These are phyloP conservation scores for Penicillium sp. DNA, from an alignment of 2,329 filamentous ascomycete species.

Conservation along the genomic window DNA sequence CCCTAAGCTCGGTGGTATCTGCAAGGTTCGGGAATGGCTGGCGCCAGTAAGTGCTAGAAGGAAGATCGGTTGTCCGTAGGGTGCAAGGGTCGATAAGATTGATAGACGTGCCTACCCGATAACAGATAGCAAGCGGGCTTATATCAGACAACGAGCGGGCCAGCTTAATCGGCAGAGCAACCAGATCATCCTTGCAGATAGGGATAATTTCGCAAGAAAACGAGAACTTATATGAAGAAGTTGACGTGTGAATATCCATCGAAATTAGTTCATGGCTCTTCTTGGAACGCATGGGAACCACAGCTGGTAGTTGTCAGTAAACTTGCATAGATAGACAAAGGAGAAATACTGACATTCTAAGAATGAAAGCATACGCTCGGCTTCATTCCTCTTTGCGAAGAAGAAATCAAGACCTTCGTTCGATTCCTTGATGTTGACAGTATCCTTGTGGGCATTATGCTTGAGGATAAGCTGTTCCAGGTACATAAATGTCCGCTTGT, in stretches of 20 bases:
- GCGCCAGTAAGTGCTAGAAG: conserved; percentile 83
- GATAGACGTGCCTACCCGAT: conserved; percentile 82
- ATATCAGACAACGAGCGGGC: conserved; percentile 89
- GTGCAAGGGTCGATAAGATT: conserved; percentile 89
- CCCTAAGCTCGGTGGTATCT: conserved; percentile 79
- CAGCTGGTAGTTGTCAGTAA: no score
- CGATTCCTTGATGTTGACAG: conserved; percentile 96
- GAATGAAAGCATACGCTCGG: conserved; percentile 1
- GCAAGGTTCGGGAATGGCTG: conserved; percentile 80
- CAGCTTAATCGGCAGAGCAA: conserved; percentile 86
- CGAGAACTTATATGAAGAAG: no score
- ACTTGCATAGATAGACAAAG: no score
- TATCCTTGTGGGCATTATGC: conserved; percentile 85
- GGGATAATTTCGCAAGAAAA: conserved; percentile 75
- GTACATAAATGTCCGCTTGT: conserved; percentile 82
- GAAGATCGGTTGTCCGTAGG: conserved; percentile 85
- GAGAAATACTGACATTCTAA: no score
- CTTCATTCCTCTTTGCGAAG: conserved; percentile 50
- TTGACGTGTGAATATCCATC: no score
- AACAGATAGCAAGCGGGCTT: conserved; percentile 78
- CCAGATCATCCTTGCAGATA: conserved; percentile 94
- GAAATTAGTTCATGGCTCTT: no score
- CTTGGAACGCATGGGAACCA: no score
- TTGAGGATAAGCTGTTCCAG: conserved; percentile 96
- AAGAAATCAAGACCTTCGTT: conserved; percentile 96